Base-by-base conservation (phyloP, 228 moss, liverwort and hornwort species). In the Sphagnum magellanicum region DNA sequence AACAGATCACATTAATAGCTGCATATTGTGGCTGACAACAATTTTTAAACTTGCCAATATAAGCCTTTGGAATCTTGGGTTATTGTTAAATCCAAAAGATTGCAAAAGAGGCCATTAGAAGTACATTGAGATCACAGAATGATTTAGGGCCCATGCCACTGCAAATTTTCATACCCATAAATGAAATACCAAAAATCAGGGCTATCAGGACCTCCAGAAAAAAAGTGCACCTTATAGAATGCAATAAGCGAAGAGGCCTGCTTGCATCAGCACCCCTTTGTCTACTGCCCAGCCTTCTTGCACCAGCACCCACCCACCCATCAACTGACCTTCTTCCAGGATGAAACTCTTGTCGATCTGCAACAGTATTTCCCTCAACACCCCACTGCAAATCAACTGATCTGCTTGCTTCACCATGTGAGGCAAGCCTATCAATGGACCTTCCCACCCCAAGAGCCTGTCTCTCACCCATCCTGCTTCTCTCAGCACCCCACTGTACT, bases 241-340 rank as follows among this genome's bases (percentile, higher is more conserved):
- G 75, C 70, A 77, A 67, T 50, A 75, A 70, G 55, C 71, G 78
- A 49, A 73, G 71, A 70, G 82, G 78, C 65, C 78, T 75, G 64
- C 72, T 82, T 76, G 78, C 68, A 60, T 78, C 82, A 57, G 67
- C 72, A 70, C 55, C 75, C 73, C 82, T 81, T 63, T 61, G 78
- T 57, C 78, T 73, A 61, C 63, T 73, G 13, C 67, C 55, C 46
- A 70, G 73, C 62, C 73, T 70, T 61, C 75, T 73, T 47, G 64
- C 15, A n/a, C 71, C 65, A 50, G 63, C 64, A 65, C 14, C 50
- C 74, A 71, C 71, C 16, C 66, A 59, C 66, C 59, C 77, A 76
- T 78, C 75, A 64, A 59, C 73, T 70, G 78, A 82, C 75, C 78
- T 75, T 68, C 82, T 73, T 73, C 73, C 65, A 68, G 75, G 78